Conservation (phyloP, 176 grass and related monocot genomes). For the Typha latifolia region DNA sequence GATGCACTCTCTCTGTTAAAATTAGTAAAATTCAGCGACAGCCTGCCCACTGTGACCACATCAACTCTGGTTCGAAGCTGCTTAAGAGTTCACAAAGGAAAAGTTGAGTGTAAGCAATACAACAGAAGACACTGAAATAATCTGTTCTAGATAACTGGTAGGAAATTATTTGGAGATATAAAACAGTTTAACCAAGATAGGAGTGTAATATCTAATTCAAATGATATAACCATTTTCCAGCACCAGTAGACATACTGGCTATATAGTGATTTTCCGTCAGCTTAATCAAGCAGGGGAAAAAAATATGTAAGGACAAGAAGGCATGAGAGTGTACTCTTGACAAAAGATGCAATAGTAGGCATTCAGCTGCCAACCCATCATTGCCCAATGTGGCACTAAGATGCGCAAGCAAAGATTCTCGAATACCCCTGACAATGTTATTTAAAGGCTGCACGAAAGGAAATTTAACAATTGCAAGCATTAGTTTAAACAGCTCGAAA, state of each 20-base stretch:
- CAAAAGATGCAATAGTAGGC: conserved; percentile 80
- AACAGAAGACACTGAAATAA: not conserved
- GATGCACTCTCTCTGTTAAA: conserved; percentile 79
- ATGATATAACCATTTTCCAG: no score
- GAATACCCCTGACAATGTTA: conserved; percentile 35
- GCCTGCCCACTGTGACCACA: conserved; percentile 68
- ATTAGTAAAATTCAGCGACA: conserved; percentile 79
- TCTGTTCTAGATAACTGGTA: no score
- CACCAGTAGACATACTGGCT: not conserved
- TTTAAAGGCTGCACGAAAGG: conserved; percentile 53
- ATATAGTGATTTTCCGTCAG: not conserved
- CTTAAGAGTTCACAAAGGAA: conserved; percentile 1
- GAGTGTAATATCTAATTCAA: no score
- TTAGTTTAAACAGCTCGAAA: not conserved
- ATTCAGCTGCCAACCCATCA: conserved; percentile 71
- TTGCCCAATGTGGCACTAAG: conserved; percentile 56
- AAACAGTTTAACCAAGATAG: no score
- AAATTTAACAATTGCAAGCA: not conserved
- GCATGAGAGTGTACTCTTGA: conserved; percentile 45
- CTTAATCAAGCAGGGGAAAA: not conserved
- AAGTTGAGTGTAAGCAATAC: not conserved
- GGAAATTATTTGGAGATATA: no score
- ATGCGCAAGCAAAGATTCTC: conserved; percentile 64
- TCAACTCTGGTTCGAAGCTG: conserved; percentile 80
- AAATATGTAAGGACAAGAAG: not conserved